These are phyloP conservation scores for Abelmoschus esculentus DNA, from an alignment of 345 rosid species.

Conservation along the genomic window DNA sequence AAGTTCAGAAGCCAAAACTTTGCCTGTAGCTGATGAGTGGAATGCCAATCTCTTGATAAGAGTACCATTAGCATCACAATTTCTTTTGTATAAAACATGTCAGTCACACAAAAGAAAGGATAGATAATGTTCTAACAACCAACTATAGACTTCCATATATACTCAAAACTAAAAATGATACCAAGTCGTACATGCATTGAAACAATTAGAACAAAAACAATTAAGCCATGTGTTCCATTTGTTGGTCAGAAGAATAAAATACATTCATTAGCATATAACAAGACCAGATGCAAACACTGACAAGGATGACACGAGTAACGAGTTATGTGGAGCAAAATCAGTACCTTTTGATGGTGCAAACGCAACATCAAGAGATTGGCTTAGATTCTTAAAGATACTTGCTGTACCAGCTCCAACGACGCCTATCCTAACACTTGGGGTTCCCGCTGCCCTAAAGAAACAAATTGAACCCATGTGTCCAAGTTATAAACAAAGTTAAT, in stretches of 20 bases:
- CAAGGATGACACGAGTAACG: neutral
- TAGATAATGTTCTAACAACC: neutral
- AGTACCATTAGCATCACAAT: neutral
- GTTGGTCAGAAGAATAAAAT: neutral
- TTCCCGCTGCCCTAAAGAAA: constrained; percentile 71
- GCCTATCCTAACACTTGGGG: constrained; percentile 58
- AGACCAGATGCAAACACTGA: neutral
- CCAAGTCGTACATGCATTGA: neutral
- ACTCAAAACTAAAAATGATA: neutral
- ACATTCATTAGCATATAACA: neutral
- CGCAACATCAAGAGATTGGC: constrained; percentile 46
- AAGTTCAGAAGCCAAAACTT: constrained; percentile 86
- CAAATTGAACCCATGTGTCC: constrained; percentile 12
- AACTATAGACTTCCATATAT: neutral
- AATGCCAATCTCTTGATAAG: neutral
- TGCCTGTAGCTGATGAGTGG: constrained; percentile 67
- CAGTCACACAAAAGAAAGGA: neutral
- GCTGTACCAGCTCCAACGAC: constrained; percentile 95
- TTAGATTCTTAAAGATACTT: constrained; percentile 56
- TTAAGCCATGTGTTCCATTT: neutral
- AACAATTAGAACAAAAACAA: neutral
- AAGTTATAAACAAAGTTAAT: neutral
- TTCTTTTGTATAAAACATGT: neutral
- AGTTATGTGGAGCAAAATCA: neutral
- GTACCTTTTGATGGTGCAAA: constrained; percentile 89